A percentile compares a stretch with the other conserved stretches of the same genome.
Evolutionary conservation across 179 eudicot genomes (phyloP).

Genomic region (Pouteria campechiana): DNA sequence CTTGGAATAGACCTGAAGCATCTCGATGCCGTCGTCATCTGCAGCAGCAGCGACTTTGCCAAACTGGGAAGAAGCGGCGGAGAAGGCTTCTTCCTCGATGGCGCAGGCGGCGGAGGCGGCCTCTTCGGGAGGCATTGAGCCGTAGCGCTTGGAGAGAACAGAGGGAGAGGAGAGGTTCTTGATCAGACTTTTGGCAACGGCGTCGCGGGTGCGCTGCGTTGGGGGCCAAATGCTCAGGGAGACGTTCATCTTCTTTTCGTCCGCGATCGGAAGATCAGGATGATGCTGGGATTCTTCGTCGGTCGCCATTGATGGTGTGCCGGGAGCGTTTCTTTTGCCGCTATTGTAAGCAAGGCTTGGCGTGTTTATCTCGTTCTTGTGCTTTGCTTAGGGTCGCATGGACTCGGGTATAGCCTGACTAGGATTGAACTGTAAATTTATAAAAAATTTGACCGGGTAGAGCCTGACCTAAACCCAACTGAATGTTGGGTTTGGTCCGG

Average conservation of each 20-base stretch:
- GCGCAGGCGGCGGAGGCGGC: slow-evolving; percentile 37
- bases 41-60: slow-evolving; percentile 4
- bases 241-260: slow-evolving; percentile 20
- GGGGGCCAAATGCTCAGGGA: slow-evolving; percentile 95
- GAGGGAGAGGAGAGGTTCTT: slow-evolving; percentile 70
- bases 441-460: too few relatives aligned
- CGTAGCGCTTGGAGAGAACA: slow-evolving; percentile 83
- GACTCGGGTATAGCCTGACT: too few relatives aligned
- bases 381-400: too few relatives aligned
- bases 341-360: too few relatives aligned
- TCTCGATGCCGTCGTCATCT: slow-evolving; percentile 60
- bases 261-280: too few relatives aligned
- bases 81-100: slow-evolving; percentile 57
- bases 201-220: slow-evolving; percentile 74
- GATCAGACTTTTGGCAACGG: slow-evolving; percentile 58
- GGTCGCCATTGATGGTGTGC: too few relatives aligned
- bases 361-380: too few relatives aligned
- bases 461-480: too few relatives aligned
- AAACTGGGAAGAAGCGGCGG: slow-evolving; percentile 9
- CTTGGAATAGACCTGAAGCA: slow-evolving; percentile 68
- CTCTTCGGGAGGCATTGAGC: slow-evolving; percentile 40
- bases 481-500: too few relatives aligned
- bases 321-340: too few relatives aligned
- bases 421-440: too few relatives aligned
- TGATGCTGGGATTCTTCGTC: too few relatives aligned